phyloP scores from a whole-genome alignment of 2,329 filamentous ascomycete species.

The Fusarium tanahbumbuense region DNA sequence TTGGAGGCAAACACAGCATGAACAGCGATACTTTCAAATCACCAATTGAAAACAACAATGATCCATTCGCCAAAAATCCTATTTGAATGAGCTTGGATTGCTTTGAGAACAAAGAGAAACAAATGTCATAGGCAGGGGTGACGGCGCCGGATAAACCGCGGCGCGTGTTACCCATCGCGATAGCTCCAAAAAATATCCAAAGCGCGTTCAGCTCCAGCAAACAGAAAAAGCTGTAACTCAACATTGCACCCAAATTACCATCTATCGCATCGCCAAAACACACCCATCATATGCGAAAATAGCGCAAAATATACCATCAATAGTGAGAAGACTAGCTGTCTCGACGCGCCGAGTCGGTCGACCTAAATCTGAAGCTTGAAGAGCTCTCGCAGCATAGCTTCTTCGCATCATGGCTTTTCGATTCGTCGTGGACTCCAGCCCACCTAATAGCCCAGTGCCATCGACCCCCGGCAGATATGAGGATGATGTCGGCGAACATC shows the following conservation, averaged over 20 bases:
- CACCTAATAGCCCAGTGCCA: constrained; percentile 57
- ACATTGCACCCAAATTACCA: constrained; percentile 25
- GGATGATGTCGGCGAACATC: constrained; percentile 54
- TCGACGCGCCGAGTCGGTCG: constrained; percentile 23
- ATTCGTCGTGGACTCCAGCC: constrained; percentile 59
- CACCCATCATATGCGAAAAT: constrained; percentile 27
- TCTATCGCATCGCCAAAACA: constrained; percentile 23
- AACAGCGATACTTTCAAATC: neutral
- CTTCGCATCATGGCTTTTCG: constrained; percentile 53
- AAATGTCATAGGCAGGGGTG: constrained; percentile 3
- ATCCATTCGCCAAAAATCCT: neutral
- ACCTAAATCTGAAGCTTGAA: constrained; percentile 18
- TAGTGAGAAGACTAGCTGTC: constrained; percentile 11
- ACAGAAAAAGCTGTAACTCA: constrained; percentile 32
- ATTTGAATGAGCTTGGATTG: neutral
- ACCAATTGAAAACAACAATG: neutral
- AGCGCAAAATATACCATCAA: constrained; percentile 1
- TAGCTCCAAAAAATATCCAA: constrained; percentile 48
- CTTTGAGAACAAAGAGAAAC: neutral
- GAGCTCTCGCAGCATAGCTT: constrained; percentile 35
- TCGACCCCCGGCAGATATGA: constrained; percentile 61
- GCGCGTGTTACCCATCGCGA: constrained; percentile 42
- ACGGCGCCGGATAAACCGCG: constrained; percentile 40
- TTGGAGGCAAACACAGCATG: neutral
- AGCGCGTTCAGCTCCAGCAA: constrained; percentile 39